Evolutionary conservation across 1,284 basidiomycete genomes (phyloP), one percentile per base, ranked within the genome.

Genomic region (Cutaneotrichosporon curvatum): DNA sequence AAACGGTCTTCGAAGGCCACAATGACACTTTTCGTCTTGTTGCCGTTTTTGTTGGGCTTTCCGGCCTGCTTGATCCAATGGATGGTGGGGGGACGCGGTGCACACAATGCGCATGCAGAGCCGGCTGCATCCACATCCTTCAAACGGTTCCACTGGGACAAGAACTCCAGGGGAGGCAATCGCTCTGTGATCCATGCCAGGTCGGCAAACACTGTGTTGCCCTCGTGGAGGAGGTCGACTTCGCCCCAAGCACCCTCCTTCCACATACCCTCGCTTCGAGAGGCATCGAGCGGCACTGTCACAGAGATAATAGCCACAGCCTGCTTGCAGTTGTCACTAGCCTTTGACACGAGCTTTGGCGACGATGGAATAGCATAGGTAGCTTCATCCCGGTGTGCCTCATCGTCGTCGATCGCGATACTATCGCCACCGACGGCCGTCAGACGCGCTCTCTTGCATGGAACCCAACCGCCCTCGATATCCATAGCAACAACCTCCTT

Each of bases 181-280:
- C 87, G 80, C 62, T 91, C 87, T 14, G 87, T 75, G 25, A 94
- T 74, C 89, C 90, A 95, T 0, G 88, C 84, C 8, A 92, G 66
- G 7, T 82, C 76, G 55, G 80, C 81, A 75, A 90, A 92, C 0
- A 82, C 84, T 2, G 79, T 75, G 31, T 70, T 65, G 6, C 88
- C 83, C 58, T 92, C 85, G 60, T 90, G 83, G 8, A 87, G 76
- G 55, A 86, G 83, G 65, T 92, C 87, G 25, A 95, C 80, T 60
- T 89, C 84, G 25, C 73, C 73, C 87, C 87, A 94, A 15, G 14
- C 28, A 2, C 38, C 41, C 2, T 63, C 55, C 3, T 83, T 80
- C 90, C 90, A 95, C 62, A 89, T 85, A 2, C 76, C 57, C 40
- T 85, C 83, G 10, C 82, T 80, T 58, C 83, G 77, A 18, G 77